Evolutionary conservation across 176 grass and related monocot species (phyloP), one percentile per base, ranked within the genome.

Genomic region (Lolium rigidum): DNA sequence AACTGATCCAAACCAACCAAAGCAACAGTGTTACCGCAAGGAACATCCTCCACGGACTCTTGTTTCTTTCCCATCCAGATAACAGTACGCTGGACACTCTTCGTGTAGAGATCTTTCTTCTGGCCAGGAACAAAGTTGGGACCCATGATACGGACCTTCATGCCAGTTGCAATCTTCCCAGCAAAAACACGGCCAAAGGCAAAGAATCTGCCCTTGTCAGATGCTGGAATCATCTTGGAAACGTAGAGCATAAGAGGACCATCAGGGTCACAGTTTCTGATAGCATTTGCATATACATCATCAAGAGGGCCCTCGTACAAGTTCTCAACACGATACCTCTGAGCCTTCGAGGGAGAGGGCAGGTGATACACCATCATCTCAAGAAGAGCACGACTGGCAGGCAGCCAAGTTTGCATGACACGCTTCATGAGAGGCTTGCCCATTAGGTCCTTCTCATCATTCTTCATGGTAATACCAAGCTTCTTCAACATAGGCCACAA

Each of bases 31-130:
- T 95, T 95, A 25, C 94, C 94, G 55, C 89, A 95, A 14, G 93
- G 93, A 78, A 95, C 93, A 85, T 95, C 93, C 83, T 92, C 93
- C 31, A 95, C 93, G 31, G 93, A 95, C 28, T 94, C 92, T 59
- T 92, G 93, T n/a, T 76, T 95, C 86, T 95, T 95, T 55, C 93
- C 93, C 90, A 95, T 95, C 93, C 93, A 95, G 74, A 95, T 95
- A 63, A 95, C 93, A 81, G 93, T 95, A 52, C 89, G 83, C 57
- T 95, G 94, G 14, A 95, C 91, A 82, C 72, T 93, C 86, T 95
- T 95, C 70, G 87, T 82, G 74, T 90, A 95, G 73, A 95, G 46
- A 90, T 95, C 93, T 56, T 95, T 95, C 89, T 95, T 95, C 55
- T 95, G 94, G 25, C 94, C 91, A 70, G 91, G 94, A 50, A 95